Percentiles rank a stretch among this genome's conserved stretches.
Evolutionary conservation across 2,329 filamentous ascomycete species (phyloP).

Genomic region (Ophiostoma tasmaniense): DNA sequence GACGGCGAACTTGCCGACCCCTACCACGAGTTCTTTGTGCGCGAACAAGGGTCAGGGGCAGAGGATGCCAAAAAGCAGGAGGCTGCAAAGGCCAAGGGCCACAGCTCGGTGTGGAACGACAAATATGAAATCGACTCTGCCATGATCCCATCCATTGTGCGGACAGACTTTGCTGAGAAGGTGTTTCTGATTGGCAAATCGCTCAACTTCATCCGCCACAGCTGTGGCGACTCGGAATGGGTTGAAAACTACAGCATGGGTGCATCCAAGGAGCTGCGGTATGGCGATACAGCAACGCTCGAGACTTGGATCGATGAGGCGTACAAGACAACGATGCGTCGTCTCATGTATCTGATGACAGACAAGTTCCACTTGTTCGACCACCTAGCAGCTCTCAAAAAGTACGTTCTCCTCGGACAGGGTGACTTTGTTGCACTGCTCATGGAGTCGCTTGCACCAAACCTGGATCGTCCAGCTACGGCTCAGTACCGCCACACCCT

Average conservation of each 20-base stretch:
- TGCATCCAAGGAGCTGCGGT: constrained; percentile 82
- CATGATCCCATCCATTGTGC: constrained; percentile 92
- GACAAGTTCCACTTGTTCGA: constrained; percentile 92
- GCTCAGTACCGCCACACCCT: constrained; percentile 94
- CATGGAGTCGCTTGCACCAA: constrained; percentile 91
- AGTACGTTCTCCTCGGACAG: constrained; percentile 87
- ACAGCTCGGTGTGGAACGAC: constrained; percentile 93
- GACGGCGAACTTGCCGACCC: constrained; percentile 97
- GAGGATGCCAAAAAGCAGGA: constrained; percentile 30
- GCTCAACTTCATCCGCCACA: constrained; percentile 94
- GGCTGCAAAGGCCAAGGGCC: constrained; percentile 47
- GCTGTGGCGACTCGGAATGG: constrained; percentile 88
- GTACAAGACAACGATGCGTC: constrained; percentile 96
- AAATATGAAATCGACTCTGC: constrained; percentile 80
- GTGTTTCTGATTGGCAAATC: constrained; percentile 97
- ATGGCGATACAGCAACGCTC: constrained; percentile 85
- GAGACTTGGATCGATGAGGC: constrained; percentile 93
- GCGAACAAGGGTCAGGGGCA: constrained; percentile 59
- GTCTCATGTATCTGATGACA: constrained; percentile 86
- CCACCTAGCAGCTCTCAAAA: constrained; percentile 84
- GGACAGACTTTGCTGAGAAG: constrained; percentile 86
- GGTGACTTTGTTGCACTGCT: constrained; percentile 95
- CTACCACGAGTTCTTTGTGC: constrained; percentile 90
- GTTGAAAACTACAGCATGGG: constrained; percentile 92
- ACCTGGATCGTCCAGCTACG: constrained; percentile 90